Evolutionary conservation across 164 flowering plant species (phyloP).

Genomic region (Macadamia integrifolia): DNA sequence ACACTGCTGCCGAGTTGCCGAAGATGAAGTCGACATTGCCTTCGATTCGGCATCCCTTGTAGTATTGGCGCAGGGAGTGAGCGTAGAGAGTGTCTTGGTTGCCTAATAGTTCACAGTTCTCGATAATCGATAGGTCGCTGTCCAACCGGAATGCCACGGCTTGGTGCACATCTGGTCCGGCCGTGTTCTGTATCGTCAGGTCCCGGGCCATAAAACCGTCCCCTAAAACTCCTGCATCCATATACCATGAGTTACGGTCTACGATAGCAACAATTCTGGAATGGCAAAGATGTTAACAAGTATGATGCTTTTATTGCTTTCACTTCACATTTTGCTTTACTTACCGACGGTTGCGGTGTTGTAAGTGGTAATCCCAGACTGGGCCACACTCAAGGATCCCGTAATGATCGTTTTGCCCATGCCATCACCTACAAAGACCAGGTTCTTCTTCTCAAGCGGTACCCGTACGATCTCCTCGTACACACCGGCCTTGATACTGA

Average conservation of each 20-base stretch:
- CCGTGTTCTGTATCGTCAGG: background rate
- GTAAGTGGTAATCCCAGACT: conserved; percentile 60
- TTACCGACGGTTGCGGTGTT: conserved; percentile 82
- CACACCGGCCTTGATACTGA: conserved; percentile 59
- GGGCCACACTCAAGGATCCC: conserved; percentile 46
- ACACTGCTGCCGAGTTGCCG: conserved; percentile 31
- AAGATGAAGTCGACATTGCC: conserved; percentile 47
- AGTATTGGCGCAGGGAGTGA: conserved; percentile 39
- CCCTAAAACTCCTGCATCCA: background rate
- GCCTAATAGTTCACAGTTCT: conserved; percentile 34
- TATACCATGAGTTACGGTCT: too few relatives aligned
- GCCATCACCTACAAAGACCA: conserved; percentile 87
- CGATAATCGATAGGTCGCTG: conserved; percentile 34
- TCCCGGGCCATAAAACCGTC: conserved; percentile 5
- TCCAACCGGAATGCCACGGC: conserved; percentile 39
- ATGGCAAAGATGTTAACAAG: too few relatives aligned
- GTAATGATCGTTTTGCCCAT: conserved; percentile 89
- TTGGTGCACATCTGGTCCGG: conserved; percentile 1
- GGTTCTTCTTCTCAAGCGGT: conserved; percentile 55
- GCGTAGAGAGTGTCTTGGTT: conserved; percentile 39
- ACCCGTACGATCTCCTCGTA: conserved; percentile 76
- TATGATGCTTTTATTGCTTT: too few relatives aligned
- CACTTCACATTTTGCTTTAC: conserved; percentile 4
- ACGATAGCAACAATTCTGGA: too few relatives aligned
- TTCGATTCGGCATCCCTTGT: conserved; percentile 33